A percentile compares a stretch with the other conserved stretches of the same genome.
These are phyloP conservation scores for Ophiostoma tasmaniense DNA, from an alignment of 2,329 filamentous ascomycete species.

Conservation along the genomic window DNA sequence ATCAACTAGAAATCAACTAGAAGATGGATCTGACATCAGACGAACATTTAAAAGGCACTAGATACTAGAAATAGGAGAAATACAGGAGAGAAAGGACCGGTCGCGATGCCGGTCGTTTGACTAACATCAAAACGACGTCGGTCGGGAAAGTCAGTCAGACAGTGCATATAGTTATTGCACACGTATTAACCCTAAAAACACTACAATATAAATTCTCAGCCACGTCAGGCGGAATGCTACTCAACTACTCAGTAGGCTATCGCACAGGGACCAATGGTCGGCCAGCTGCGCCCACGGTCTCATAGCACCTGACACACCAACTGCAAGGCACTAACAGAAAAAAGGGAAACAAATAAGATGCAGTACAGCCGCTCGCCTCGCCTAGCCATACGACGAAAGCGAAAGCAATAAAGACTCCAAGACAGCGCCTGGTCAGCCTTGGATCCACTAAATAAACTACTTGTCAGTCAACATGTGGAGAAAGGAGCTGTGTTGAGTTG, in stretches of 20 bases:
- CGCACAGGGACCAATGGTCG: neutral
- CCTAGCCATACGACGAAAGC: neutral
- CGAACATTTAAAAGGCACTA: neutral
- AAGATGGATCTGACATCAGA: neutral
- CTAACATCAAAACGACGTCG: neutral
- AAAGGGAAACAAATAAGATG: neutral
- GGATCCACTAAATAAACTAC: neutral
- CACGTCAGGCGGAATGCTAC: neutral
- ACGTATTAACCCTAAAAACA: neutral
- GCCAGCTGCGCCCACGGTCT: neutral
- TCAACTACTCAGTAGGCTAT: neutral
- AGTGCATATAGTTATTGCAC: neutral
- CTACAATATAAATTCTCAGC: neutral
- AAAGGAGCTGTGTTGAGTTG: neutral
- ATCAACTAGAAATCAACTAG: too few relatives aligned
- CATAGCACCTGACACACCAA: neutral
- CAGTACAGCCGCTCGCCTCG: neutral
- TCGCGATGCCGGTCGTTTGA: neutral
- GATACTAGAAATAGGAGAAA: neutral
- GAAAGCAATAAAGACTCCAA: neutral
- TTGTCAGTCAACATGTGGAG: neutral
- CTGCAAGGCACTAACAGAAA: neutral
- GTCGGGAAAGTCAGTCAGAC: neutral
- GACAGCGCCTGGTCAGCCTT: neutral
- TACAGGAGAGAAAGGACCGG: neutral